These are phyloP conservation scores for Pseudoturritis turrita DNA, from an alignment of 345 rosid species.

Conservation along the genomic window DNA sequence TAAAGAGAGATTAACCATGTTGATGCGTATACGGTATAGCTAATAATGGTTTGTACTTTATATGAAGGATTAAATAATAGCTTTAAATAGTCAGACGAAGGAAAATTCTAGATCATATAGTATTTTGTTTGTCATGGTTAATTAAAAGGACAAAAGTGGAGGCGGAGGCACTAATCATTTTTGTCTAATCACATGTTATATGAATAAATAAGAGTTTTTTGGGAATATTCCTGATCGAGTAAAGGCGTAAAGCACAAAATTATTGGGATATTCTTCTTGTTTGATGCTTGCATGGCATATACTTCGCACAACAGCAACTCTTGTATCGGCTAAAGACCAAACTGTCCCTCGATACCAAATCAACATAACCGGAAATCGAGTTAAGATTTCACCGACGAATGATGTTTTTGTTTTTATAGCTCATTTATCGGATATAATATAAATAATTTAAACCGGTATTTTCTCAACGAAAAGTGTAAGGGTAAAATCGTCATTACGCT, in stretches of 20 bases:
- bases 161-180: conserved; percentile 5
- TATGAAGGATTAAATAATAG: not conserved
- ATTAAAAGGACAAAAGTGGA: not conserved
- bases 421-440: too few relatives aligned
- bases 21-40: conserved; percentile 15
- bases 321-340: not conserved
- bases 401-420: too few relatives aligned
- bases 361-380: not conserved
- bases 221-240: conserved; percentile 29
- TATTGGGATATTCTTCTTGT: conserved; percentile 27
- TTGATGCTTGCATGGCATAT: conserved; percentile 34
- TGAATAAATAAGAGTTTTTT: not conserved
- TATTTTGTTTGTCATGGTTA: not conserved
- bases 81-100: not conserved
- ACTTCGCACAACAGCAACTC: not conserved
- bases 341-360: not conserved
- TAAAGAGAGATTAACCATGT: not conserved
- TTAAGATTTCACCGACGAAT: too few relatives aligned
- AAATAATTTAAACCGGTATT: too few relatives aligned
- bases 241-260: conserved; percentile 18
- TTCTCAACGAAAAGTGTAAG: not conserved
- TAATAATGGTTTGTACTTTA: not conserved
- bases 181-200: not conserved
- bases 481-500: not conserved
- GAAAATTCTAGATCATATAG: not conserved